Base-by-base conservation (phyloP, 108 stramenopile species). In the Stephanodiscus minutulus region DNA sequence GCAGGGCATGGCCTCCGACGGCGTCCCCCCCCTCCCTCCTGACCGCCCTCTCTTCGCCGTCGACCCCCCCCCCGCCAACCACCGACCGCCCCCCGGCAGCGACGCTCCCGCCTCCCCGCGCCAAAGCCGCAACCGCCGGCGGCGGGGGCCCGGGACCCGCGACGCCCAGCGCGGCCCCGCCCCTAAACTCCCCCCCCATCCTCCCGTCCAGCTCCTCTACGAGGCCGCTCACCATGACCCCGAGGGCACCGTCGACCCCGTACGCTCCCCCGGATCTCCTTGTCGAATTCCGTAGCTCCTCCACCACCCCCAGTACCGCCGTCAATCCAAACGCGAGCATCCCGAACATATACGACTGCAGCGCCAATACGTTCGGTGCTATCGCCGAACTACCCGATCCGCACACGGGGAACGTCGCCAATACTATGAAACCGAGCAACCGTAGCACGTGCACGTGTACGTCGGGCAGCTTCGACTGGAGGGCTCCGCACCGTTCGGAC, bases 201-300 rank as follows among this genome's bases (percentile, higher is more conserved):
- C 90, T 70, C 20, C 70, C 86, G 28, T 86, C 31, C 35, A 91
- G 55, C 72, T 91, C 90, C 55, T 86, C 55, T 48, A 86, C 88
- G 49, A 91, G 73, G 0, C 90, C 90, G 17, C 70, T 29, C 2
- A 91, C 85, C 90, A 91, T 91, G 44, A 79, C 75, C n/a, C 57
- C 68, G n/a, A 91, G 60, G 0, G 86, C 90, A 10, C 54, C 56
- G 39, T 88, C 87, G 13, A 88, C 90, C 58, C 88, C 86, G 83
- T 88, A 91, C 22, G 87, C 90, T 13, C 87, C 90, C 25, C 88
- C 90, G 7, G 84, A 15, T 15, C 43, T 44, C 43, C 43, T 44
- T 3, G 43, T 44, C 11, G 74, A 79, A 69, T 77, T 66, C 18
- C 79, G 56, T 29, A 84, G 58, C 41, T 82, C 81, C 54, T 79